Conservation (phyloP, 306 rosid genomes). For the Coriaria nepalensis region DNA sequence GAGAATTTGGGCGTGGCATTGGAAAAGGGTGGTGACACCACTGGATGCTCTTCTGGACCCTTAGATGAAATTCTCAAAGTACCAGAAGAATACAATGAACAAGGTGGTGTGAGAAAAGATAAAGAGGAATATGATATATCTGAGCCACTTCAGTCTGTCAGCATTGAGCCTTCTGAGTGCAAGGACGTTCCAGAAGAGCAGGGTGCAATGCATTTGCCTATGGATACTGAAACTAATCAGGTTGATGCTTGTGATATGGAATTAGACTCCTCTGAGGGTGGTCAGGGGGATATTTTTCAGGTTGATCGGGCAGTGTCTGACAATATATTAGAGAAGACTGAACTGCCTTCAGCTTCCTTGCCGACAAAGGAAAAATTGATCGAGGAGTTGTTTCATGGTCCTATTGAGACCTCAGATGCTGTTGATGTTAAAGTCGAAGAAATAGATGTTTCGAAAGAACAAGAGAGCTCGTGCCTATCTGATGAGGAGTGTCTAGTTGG, state of each 20-base stretch:
- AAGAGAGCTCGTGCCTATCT: background rate
- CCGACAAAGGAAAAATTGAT: slow-evolving; percentile 7
- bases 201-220: slow-evolving; percentile 6
- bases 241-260: slow-evolving; percentile 18
- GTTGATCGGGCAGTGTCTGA: slow-evolving; percentile 11
- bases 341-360: slow-evolving; percentile 9
- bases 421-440: no score
- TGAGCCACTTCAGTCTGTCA: background rate
- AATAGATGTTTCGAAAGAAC: no score
- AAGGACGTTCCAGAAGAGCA: slow-evolving; percentile 11
- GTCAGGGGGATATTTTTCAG: slow-evolving; percentile 12
- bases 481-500: slow-evolving; percentile 11
- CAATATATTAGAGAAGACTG: background rate
- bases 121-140: background rate
- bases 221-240: slow-evolving; percentile 6
- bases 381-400: slow-evolving; percentile 8
- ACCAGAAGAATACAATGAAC: slow-evolving; percentile 8
- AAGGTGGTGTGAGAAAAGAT: slow-evolving; percentile 2
- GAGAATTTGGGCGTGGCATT: slow-evolving; percentile 1
- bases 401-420: background rate
- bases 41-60: slow-evolving; percentile 11
- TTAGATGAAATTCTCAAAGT: slow-evolving; percentile 11
- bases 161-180: slow-evolving; percentile 1
- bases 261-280: slow-evolving; percentile 16
- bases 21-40: slow-evolving; percentile 10